Percentiles rank a stretch among this genome's conserved stretches.
Evolutionary conservation across 1,139 yeast species (phyloP).

Genomic region (Ogataea hybrid): DNA sequence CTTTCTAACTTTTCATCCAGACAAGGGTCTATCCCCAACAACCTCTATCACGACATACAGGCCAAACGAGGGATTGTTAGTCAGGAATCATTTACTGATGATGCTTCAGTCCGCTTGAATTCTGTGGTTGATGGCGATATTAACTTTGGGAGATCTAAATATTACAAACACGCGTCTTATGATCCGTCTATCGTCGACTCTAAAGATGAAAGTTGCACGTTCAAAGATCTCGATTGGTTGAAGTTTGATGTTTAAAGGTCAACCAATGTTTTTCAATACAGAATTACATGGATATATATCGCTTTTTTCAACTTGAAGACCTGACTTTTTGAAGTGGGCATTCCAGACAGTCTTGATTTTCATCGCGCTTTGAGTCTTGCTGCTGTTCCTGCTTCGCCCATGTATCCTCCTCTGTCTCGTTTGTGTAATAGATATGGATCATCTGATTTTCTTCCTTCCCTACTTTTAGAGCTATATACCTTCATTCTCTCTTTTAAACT

Average conservation of each 20-base stretch:
- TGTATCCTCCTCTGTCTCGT: too few relatives aligned
- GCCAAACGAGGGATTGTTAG: conserved; percentile 4
- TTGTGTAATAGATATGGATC: too few relatives aligned
- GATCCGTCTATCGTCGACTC: neutral
- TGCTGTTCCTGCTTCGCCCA: too few relatives aligned
- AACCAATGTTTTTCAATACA: neutral
- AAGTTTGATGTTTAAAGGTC: conserved; percentile 29
- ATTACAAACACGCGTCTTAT: conserved; percentile 4
- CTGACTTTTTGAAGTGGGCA: too few relatives aligned
- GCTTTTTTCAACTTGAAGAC: neutral
- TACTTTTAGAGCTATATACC: too few relatives aligned
- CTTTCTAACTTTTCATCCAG: conserved; percentile 14
- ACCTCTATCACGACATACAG: conserved; percentile 4
- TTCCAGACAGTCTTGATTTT: neutral
- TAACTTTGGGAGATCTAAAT: conserved; percentile 14
- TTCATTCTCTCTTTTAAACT: too few relatives aligned
- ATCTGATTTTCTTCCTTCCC: too few relatives aligned
- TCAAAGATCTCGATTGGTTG: conserved; percentile 33
- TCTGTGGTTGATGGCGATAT: neutral
- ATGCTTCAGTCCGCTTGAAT: neutral
- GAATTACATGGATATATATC: neutral
- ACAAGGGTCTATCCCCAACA: conserved; percentile 3
- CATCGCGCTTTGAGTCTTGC: too few relatives aligned
- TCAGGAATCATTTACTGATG: neutral
- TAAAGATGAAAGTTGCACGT: neutral